Evolutionary conservation across 306 rosid genomes (phyloP).

Genomic region (Purshia tridentata): DNA sequence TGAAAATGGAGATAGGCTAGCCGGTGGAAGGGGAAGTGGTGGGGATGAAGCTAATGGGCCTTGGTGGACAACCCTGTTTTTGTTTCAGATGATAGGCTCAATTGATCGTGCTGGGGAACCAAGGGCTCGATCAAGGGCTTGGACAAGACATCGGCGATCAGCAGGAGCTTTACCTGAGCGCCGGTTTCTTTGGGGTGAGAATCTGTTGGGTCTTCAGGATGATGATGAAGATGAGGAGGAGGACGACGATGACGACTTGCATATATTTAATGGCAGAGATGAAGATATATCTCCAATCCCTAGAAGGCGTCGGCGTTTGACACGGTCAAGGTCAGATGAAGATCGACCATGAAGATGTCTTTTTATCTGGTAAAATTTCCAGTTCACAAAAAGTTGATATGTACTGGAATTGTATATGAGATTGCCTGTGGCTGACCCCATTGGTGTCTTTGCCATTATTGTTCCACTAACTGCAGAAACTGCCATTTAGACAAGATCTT

Average conservation of each 20-base stretch:
- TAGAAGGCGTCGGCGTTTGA: conserved; percentile 75
- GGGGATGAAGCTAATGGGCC: conserved; percentile 48
- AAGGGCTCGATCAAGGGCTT: conserved; percentile 63
- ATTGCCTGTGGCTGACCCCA: conserved; percentile 34
- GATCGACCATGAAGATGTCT: conserved; percentile 45
- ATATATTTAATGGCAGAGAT: conserved; percentile 43
- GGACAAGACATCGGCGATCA: conserved; percentile 68
- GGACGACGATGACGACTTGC: conserved; percentile 40
- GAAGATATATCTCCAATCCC: conserved; percentile 56
- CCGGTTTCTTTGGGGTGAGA: conserved; percentile 80
- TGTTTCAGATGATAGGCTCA: conserved; percentile 83
- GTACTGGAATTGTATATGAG: conserved; percentile 31
- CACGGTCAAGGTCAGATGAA: conserved; percentile 60
- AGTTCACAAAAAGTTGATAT: conserved; percentile 17
- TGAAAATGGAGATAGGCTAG: conserved; percentile 77
- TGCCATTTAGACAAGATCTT: conserved; percentile 12
- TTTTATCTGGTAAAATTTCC: conserved; percentile 50
- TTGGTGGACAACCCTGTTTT: conserved; percentile 68
- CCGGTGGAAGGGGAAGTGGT: conserved; percentile 49
- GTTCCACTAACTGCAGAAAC: conserved; percentile 37
- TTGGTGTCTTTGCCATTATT: conserved; percentile 43
- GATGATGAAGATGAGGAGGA: conserved; percentile 38
- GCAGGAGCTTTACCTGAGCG: conserved; percentile 53
- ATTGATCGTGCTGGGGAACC: conserved; percentile 58
- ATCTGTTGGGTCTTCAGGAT: conserved; percentile 64